Base-by-base conservation (phyloP, 1,139 yeast genomes). In the Geotrichum cucujoidarum region DNA sequence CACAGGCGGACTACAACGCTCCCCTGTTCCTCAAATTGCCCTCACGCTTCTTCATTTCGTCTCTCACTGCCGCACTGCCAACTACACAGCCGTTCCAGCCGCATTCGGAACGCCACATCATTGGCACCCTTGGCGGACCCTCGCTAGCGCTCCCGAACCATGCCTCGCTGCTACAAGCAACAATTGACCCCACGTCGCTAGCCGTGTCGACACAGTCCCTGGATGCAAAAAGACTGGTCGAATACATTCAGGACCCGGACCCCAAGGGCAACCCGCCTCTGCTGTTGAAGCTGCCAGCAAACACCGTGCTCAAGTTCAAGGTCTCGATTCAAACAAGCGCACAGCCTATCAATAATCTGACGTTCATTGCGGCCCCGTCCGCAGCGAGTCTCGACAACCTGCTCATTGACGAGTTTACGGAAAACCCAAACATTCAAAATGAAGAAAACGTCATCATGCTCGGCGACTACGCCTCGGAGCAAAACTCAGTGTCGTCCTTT, bases 341-440 rank as follows among this genome's bases (percentile, higher is more conserved):
- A 5, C 45, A 39, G 11, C 60, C 60, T 2, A 53, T 61, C 25
- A 52, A 55, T 37, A 62, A 58, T 46, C 57, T 68, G 43, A 68
- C 72, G 10, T 64, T 67, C 51, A 61, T 69, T 32, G 60, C 62
- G 8, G 66, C 69, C 8, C 52, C 60, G 7, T 55, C 61, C 16
- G 52, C 51, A 24, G 52, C 57, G 10, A 60, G 62, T 32, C 57
- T 69, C 25, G 69, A 68, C 43, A 54, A 60, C 11, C 60, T 68
- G 46, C 57, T 69, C 40, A 62, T 64, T 25, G 63, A 64, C 35
- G 73, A 69, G 54, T 60, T 69, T 42, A 62, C 66, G 45, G 66
- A 64, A 51, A 69, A 69, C 55, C 71, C 73, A n/a, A 69, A 69
- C 41, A 59, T 69, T 31, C 72, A 68, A 50, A 65, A 67, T 34